Base-by-base conservation (phyloP, 805 yeast species). In the Hanseniaspora occidentalis region DNA sequence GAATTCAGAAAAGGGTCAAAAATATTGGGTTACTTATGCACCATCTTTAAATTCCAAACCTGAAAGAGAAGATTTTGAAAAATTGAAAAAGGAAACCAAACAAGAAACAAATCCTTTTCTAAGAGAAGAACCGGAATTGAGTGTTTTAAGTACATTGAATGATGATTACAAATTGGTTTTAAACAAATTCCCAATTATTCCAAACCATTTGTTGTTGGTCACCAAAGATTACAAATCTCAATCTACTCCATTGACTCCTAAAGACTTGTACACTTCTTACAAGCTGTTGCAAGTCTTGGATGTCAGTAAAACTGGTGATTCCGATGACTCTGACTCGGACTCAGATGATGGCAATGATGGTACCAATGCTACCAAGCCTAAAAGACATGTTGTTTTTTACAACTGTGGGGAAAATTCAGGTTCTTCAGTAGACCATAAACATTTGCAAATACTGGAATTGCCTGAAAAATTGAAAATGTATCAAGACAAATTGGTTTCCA, bases 391-490 rank as follows among this genome's bases (percentile, higher is more conserved):
- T 56, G 86, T 86, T 0, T 89, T 89, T 59, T 89, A 75, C 69
- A 89, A 89, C 59, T 77, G 84, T 53, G 98, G 98, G 6, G 75
- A 77, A 16, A 70, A 75, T 49, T 76, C 94, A 46, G 98, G 97
- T 1, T 95, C 95, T n/a, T 85, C 96, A 0, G 92, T 86, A 53
- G 79, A 83, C 37, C 98, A 89, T 63, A 85, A 84, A 56, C 98
- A 89, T 61, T 60, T 92, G 46, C 98, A 92, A 61, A 77, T 88
- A 60, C 65, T 89, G 70, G 67, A 75, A 35, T 64, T 83, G 35
- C 94, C 95, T 2, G 56, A 62, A 6, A 62, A 66, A 18, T 78
- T 76, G 54, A 59, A 58, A 1, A 71, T 82, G 6, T 76, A 71
- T 54, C 80, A 84, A 39, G 78, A 75, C 36, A 45, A 52, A 11